Conservation (phyloP, 305 asterid species). For the Ilex paraguariensis region DNA sequence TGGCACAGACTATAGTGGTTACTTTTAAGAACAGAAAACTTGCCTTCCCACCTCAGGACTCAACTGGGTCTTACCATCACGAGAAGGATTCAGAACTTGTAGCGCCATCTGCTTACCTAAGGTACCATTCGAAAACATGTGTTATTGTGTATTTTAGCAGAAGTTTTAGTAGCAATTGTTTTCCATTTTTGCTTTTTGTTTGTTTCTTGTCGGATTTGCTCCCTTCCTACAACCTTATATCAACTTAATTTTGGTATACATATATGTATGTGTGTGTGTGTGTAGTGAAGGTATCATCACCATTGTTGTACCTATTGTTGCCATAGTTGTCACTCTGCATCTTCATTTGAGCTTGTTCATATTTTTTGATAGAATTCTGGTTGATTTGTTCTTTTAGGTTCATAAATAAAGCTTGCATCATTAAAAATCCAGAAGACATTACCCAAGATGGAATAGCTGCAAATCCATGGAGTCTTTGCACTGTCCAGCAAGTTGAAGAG, state of each 20-base stretch:
- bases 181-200: too few relatives aligned
- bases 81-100: constrained; percentile 31
- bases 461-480: constrained; percentile 69
- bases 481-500: constrained; percentile 79
- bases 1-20: too few relatives aligned
- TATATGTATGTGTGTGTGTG: too few relatives aligned
- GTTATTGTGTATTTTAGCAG: too few relatives aligned
- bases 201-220: too few relatives aligned
- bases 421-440: constrained; percentile 41
- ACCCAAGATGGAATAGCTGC: constrained; percentile 31
- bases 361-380: too few relatives aligned
- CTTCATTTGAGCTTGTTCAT: too few relatives aligned
- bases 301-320: too few relatives aligned
- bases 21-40: constrained; percentile 6
- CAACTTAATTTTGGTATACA: too few relatives aligned
- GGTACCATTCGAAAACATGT: constrained; percentile 22
- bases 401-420: constrained; percentile 55
- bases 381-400: constrained; percentile 21
- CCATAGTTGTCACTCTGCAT: not conserved
- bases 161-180: too few relatives aligned
- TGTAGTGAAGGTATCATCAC: too few relatives aligned
- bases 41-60: constrained; percentile 22
- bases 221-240: too few relatives aligned
- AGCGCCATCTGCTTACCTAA: constrained; percentile 41
- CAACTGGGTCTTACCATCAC: constrained; percentile 30